Conservation (phyloP, 108 stramenopile genomes). For the Skeletonema menzelii region DNA sequence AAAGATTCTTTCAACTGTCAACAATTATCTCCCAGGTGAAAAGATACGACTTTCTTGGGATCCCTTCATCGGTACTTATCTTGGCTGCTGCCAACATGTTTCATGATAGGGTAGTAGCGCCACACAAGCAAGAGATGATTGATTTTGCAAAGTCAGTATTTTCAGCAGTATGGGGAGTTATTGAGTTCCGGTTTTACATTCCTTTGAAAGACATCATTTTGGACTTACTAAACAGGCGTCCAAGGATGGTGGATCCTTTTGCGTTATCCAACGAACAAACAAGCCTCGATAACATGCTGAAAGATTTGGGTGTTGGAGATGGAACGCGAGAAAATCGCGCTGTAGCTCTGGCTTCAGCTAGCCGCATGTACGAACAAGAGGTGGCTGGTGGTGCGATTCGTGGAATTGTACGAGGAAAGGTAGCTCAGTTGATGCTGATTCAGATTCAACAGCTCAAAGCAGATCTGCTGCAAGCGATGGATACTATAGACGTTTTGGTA, state of each 20-base stretch:
- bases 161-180: conserved; percentile 50
- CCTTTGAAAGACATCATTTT: conserved; percentile 69
- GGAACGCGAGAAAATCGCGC: conserved; percentile 60
- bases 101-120: conserved; percentile 50
- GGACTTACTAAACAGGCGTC: conserved; percentile 57
- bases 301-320: conserved; percentile 76
- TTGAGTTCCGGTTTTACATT: conserved; percentile 68
- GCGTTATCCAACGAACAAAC: conserved; percentile 62
- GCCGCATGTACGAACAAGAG: conserved; percentile 68
- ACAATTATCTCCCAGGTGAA: conserved; percentile 17
- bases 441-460: conserved; percentile 86
- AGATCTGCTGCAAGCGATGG: conserved; percentile 74
- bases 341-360: conserved; percentile 56
- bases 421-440: conserved; percentile 73
- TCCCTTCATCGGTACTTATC: conserved; percentile 62
- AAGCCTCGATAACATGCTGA: conserved; percentile 77
- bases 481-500: conserved; percentile 72
- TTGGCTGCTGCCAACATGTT: conserved; percentile 51
- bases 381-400: conserved; percentile 59
- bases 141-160: conserved; percentile 36
- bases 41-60: conserved; percentile 64
- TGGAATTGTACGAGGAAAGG: conserved; percentile 56
- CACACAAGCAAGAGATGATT: conserved; percentile 58
- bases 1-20: conserved; percentile 31
- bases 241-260: conserved; percentile 63